phyloP scores from a whole-genome alignment of 331 rosid species.

The Prunus yedoensis region DNA sequence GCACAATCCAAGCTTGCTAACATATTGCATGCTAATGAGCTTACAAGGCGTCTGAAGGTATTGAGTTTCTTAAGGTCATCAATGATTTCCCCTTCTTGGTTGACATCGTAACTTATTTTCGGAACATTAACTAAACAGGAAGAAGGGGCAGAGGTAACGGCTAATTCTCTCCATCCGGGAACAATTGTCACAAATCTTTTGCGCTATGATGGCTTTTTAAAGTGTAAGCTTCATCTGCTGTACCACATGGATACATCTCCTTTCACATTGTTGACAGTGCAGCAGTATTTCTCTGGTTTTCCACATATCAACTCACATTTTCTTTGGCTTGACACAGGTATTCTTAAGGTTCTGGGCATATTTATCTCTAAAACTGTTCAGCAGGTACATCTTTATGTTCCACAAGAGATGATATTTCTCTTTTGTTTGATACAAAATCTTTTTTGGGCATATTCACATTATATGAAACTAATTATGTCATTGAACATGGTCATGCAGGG shows the following conservation, averaged over 20 bases:
- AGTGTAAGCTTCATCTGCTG: constrained; percentile 12
- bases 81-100: neutral
- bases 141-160: constrained; percentile 69
- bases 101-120: neutral
- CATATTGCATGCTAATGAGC: constrained; percentile 72
- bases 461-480: neutral
- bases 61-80: neutral
- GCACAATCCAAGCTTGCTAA: constrained; percentile 85
- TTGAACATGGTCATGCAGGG: constrained; percentile 31
- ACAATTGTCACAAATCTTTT: constrained; percentile 56
- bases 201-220: constrained; percentile 27
- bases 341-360: constrained; percentile 25
- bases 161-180: constrained; percentile 75
- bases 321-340: constrained; percentile 10
- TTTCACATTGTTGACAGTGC: neutral
- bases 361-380: constrained; percentile 46
- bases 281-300: neutral
- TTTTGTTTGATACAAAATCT: neutral
- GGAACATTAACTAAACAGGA: constrained; percentile 37
- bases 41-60: constrained; percentile 73
- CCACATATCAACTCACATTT: constrained; percentile 1
- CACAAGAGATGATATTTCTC: neutral
- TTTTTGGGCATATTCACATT: too few relatives aligned
- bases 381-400: constrained; percentile 43
- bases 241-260: neutral